These are phyloP conservation scores for Apiospora hydei DNA, from an alignment of 2,329 filamentous ascomycete genomes.

Conservation along the genomic window DNA sequence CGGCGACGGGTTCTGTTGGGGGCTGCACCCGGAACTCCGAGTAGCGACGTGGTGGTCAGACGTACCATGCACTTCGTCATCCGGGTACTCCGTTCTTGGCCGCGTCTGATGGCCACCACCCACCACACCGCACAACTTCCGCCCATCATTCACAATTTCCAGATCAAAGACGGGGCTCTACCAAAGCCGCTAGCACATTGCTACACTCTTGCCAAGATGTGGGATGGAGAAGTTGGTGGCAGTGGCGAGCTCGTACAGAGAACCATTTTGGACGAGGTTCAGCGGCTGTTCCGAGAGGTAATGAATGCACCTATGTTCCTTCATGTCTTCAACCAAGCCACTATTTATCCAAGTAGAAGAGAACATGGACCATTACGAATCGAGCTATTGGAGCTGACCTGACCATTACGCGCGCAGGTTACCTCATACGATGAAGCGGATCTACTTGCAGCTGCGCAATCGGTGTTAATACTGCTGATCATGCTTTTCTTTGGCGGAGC, in stretches of 20 bases:
- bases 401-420: not conserved
- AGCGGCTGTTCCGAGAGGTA: not conserved
- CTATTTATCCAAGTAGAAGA: too few relatives aligned
- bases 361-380: too few relatives aligned
- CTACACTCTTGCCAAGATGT: not conserved
- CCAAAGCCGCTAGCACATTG: not conserved
- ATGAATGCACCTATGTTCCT: not conserved
- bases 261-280: not conserved
- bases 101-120: slow-evolving; percentile 27
- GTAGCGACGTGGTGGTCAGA: slow-evolving; percentile 8
- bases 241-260: not conserved
- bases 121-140: slow-evolving; percentile 27
- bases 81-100: slow-evolving; percentile 30
- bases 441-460: not conserved
- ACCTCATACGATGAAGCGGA: not conserved
- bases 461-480: not conserved
- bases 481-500: not conserved
- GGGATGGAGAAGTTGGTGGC: not conserved
- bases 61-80: slow-evolving; percentile 30
- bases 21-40: not conserved
- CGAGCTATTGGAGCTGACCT: not conserved
- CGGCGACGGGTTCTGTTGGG: not conserved
- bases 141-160: slow-evolving; percentile 30
- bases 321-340: not conserved
- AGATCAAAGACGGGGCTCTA: not conserved